These are phyloP conservation scores for Sapria himalayana DNA, from an alignment of 345 rosid genomes.

Conservation along the genomic window DNA sequence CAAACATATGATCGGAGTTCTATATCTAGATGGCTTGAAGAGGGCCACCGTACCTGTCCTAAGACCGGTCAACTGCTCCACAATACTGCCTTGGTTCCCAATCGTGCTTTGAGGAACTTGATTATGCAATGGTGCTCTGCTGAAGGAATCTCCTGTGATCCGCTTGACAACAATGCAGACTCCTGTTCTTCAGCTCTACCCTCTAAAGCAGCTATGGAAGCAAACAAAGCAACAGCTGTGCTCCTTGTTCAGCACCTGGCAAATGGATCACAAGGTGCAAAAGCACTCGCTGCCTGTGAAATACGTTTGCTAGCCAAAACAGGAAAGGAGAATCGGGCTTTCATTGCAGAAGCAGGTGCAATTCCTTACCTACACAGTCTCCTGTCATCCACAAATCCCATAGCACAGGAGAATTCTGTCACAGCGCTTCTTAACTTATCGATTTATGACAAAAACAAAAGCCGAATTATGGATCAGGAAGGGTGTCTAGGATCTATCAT, in stretches of 20 bases:
- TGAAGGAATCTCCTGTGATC: slow-evolving; percentile 38
- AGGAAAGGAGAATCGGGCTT: slow-evolving; percentile 70
- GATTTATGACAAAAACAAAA: slow-evolving; percentile 68
- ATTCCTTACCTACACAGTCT: slow-evolving; percentile 48
- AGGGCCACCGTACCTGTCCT: slow-evolving; percentile 74
- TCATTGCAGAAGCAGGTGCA: slow-evolving; percentile 80
- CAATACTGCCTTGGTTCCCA: slow-evolving; percentile 49
- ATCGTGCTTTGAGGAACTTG: slow-evolving; percentile 71
- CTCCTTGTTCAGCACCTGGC: slow-evolving; percentile 55
- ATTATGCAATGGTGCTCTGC: slow-evolving; percentile 73
- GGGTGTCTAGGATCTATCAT: slow-evolving; percentile 62
- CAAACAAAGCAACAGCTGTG: slow-evolving; percentile 52
- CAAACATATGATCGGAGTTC: slow-evolving; percentile 83
- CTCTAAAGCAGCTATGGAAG: slow-evolving; percentile 50
- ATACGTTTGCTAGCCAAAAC: slow-evolving; percentile 73
- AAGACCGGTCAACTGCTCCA: slow-evolving; percentile 64
- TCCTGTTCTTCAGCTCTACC: slow-evolving; percentile 39
- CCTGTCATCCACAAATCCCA: slow-evolving; percentile 32
- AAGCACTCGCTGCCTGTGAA: slow-evolving; percentile 59
- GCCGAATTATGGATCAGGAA: slow-evolving; percentile 58
- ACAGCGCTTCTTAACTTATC: slow-evolving; percentile 85
- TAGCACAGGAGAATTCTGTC: slow-evolving; percentile 78
- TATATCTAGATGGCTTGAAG: slow-evolving; percentile 80
- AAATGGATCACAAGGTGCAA: slow-evolving; percentile 38
- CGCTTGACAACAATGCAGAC: slow-evolving; percentile 33